Base-by-base conservation (phyloP, 352 stramenopile genomes). In the Aphanomyces euteiches region DNA sequence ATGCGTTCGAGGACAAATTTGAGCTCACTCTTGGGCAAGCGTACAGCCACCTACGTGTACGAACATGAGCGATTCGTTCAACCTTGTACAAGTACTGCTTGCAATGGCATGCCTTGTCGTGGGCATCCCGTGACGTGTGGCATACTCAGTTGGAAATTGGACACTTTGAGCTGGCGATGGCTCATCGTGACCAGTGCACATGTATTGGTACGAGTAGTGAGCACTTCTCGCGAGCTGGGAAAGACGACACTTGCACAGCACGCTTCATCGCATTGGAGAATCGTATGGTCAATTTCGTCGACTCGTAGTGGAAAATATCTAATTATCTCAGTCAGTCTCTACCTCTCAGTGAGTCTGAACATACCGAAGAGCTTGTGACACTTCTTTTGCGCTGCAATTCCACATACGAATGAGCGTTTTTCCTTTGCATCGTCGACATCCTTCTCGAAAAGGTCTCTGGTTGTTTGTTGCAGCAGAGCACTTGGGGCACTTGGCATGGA, bases 61-160 rank as follows among this genome's bases (percentile, higher is more conserved):
- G 28, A 28, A 28, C 28, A 28, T 28, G 28, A 28, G 28, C 28
- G 28, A 28, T 28, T 28, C 28, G 28, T 28, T 28, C 28, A 28
- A 28, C 28, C 28, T 28, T 53, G n/a, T 53, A 21, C 15, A 70
- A 12, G 10, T 41, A 73, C 70, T 0, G 77, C 73, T 38, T 88
- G 81, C 38, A 93, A 56, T 5, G 88, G 88, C 88, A 92, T 96
- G n/a, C 85, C 85, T 56, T 90, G 89, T 36, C 88, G 79, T 36
- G 79, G 69, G 72, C 88, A 96, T 2, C 88, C 87, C 43, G 92
- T 80, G n/a, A 95, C 84, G 67, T 96, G 88, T 4, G 87, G 87
- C 88, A 96, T 96, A 47, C 83, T 92, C 39, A 90, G 58, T 53
- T 96, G 88, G 68, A 92, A 96, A 43, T 95, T 95, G 8, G 81